Evolutionary conservation across 164 flowering plant genomes (phyloP).

Genomic region (Kalanchoe fedtschenkoi): DNA sequence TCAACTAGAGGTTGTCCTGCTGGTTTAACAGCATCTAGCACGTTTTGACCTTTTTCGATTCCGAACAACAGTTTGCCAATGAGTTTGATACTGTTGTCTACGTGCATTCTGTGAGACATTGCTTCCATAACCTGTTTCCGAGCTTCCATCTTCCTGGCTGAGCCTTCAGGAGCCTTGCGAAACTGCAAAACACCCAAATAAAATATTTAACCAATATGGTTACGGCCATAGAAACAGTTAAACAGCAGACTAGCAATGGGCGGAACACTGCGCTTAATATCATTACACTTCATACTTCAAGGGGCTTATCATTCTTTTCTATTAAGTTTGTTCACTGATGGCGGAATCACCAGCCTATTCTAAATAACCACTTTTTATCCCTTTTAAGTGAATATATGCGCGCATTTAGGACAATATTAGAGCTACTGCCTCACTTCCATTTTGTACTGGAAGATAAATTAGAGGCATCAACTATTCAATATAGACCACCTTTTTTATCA

Average conservation of each 20-base stretch:
- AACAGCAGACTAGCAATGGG: not conserved
- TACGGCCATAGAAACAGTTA: not conserved
- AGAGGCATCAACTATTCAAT: too few species aligned
- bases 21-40: conserved; percentile 45
- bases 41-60: conserved; percentile 41
- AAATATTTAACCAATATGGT: not conserved
- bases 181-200: conserved; percentile 24
- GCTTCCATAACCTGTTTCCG: conserved; percentile 54
- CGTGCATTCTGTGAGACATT: conserved; percentile 61
- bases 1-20: conserved; percentile 72
- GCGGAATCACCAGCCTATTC: too few species aligned
- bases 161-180: conserved; percentile 65
- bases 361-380: too few species aligned
- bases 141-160: conserved; percentile 48
- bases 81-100: conserved; percentile 51
- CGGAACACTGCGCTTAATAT: too few species aligned
- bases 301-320: not conserved
- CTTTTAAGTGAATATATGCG: too few species aligned
- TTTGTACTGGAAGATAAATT: too few species aligned
- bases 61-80: conserved; percentile 71
- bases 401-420: too few species aligned
- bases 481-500: too few species aligned
- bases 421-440: too few species aligned
- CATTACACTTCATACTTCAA: too few species aligned
- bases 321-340: not conserved